Evolutionary conservation across 495 filamentous ascomycete genomes (phyloP), one percentile per base, ranked within the genome.

Genomic region (Massariosphaeria phaeospora): DNA sequence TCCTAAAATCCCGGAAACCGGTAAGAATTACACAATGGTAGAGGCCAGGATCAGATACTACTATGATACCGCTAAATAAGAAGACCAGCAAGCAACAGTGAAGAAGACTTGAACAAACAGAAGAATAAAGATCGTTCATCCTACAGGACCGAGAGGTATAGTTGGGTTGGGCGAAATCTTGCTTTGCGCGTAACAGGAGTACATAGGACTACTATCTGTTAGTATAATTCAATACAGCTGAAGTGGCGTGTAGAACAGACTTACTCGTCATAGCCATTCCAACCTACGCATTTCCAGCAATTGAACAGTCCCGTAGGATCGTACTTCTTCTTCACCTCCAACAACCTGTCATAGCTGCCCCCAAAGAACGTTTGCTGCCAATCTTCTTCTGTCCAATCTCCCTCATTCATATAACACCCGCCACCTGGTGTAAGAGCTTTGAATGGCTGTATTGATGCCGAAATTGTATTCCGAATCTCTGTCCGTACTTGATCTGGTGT

Each of bases 341-440:
- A 21, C n/a, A 65, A 23, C 45, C 39, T 50, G 0, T 31, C 35
- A 42, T 65, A 65, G 27, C 62, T 62, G 8, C 34, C 34, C 0
- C 62, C 62, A 45, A 55, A 65, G 50, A 62, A 65, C 7, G 50
- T 55, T 25, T 59, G 36, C 50, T 65, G 52, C 62, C 62, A 65
- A 18, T 65, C 46, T 40, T 43, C 25, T 54, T 65, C 53, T 17
- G 13, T 48, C 40, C 35, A 59, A 52, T 65, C 58, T 0, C 53
- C 62, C 44, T 65, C 62, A 44, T 65, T 65, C 44, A 65, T 33
- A 39, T 65, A 65, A 15, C 52, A 56, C 1, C 57, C 61, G 10
- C 51, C 52, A 34, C 43, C 55, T 8, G 60, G 60, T n/a, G 55
- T 63, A 9, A 63, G 3, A 4, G 55, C 48, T 23, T 59, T 63